Conservation (phyloP, 495 filamentous ascomycete genomes). For the Penicillium ucsense region DNA sequence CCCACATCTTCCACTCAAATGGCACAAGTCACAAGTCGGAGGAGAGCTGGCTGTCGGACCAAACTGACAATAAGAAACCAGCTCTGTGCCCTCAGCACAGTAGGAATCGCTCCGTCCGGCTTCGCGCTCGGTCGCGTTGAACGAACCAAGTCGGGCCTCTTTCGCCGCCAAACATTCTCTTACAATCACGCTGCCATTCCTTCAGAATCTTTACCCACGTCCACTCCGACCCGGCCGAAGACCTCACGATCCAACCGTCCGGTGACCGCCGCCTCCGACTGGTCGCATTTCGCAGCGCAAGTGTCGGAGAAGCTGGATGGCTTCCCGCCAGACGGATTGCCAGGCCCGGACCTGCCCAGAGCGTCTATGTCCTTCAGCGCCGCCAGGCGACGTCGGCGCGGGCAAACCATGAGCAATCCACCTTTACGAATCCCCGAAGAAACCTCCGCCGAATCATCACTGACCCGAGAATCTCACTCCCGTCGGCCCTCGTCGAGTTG, state of each 20-base stretch:
- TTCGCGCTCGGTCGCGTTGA: constrained; percentile 53
- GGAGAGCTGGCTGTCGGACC: neutral
- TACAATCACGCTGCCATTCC: constrained; percentile 14
- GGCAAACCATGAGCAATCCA: constrained; percentile 31
- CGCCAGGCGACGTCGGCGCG: constrained; percentile 30
- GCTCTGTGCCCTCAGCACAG: constrained; percentile 63
- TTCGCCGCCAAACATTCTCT: constrained; percentile 21
- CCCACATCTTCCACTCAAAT: too few relatives aligned
- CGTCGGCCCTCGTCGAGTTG: constrained; percentile 56
- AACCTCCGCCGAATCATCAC: constrained; percentile 21
- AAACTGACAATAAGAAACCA: constrained; percentile 14
- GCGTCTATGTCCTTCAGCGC: constrained; percentile 46
- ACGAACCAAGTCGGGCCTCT: constrained; percentile 18
- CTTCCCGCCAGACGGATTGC: constrained; percentile 1
- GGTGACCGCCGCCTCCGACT: constrained; percentile 4
- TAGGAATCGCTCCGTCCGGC: constrained; percentile 57
- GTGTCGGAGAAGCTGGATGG: constrained; percentile 4
- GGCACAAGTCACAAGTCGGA: neutral
- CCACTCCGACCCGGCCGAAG: constrained; percentile 16
- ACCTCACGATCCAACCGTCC: constrained; percentile 15
- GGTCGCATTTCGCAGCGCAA: constrained; percentile 2
- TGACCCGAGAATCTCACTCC: constrained; percentile 23
- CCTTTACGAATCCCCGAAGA: constrained; percentile 21
- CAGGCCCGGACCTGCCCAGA: constrained; percentile 13
- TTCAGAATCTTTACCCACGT: neutral